A percentile compares a stretch with the other conserved stretches of the same genome.
Evolutionary conservation across 495 filamentous ascomycete genomes (phyloP).

Genomic region (Lasiosphaeris hirsuta): DNA sequence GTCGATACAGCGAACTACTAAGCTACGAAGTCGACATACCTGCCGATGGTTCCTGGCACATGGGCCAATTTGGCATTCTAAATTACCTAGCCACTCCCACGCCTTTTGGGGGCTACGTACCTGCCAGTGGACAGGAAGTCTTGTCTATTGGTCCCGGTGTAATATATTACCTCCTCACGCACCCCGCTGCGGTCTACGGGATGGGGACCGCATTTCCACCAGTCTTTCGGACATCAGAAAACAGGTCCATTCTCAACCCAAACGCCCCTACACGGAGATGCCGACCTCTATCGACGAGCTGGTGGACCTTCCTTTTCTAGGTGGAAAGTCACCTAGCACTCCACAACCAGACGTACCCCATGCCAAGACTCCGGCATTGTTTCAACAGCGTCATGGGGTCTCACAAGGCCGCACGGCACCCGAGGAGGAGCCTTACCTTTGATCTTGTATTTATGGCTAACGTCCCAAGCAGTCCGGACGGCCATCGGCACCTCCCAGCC

Average conservation of each 20-base stretch:
- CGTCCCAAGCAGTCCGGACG: neutral
- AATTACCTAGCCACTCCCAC: conserved; percentile 17
- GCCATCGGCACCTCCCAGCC: neutral
- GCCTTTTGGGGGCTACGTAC: conserved; percentile 8
- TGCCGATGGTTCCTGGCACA: conserved; percentile 19
- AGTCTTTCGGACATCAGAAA: neutral
- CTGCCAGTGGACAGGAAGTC: conserved; percentile 9
- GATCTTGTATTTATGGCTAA: neutral
- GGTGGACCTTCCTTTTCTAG: conserved; percentile 31
- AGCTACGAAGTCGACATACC: conserved; percentile 10
- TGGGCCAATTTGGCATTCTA: conserved; percentile 25
- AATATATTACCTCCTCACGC: conserved; percentile 27
- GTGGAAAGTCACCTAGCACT: conserved; percentile 11
- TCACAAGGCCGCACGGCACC: neutral
- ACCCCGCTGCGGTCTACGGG: conserved; percentile 26
- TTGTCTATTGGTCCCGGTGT: conserved; percentile 27
- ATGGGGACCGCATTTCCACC: conserved; percentile 35
- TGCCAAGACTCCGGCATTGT: conserved; percentile 30
- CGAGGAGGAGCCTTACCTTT: neutral
- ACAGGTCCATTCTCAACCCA: conserved; percentile 4
- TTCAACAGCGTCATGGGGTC: conserved; percentile 16
- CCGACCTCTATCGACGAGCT: conserved; percentile 15
- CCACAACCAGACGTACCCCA: conserved; percentile 16
- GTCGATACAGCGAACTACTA: conserved; percentile 1
- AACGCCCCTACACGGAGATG: conserved; percentile 15